Base-by-base conservation (phyloP, 2,329 filamentous ascomycete genomes). In the Paraphaeosphaeria sporulosa region DNA sequence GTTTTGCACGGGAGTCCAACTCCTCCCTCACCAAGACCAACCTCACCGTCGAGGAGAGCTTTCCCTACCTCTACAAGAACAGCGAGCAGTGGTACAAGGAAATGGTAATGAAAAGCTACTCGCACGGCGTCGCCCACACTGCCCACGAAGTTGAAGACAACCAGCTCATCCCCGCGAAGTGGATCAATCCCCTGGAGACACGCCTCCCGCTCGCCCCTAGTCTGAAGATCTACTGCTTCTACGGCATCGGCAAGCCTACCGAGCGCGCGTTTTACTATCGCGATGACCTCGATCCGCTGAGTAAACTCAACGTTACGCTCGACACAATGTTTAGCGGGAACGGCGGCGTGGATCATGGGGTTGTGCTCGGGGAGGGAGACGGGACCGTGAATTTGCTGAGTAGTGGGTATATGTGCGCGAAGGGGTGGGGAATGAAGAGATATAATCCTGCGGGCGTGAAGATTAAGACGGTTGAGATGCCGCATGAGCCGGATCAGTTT, bases 171-270 rank as follows among this genome's bases (percentile, higher is more conserved):
- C 82, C 81, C 0, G 68, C 76, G 0, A 99, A 96, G 75, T 99
- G 95, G 95, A 87, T 97, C 62, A 99, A 99, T 73, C 95, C 95
- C 0, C 86, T 98, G 0, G 94, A 98, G 76, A 91, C 92, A 0
- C 87, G 94, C 1, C 83, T 98, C 0, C 95, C 95, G 0, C 84
- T 93, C 21, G 94, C 95, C 1, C 94, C 95, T 0, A 92, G 88
- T 71, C 82, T 99, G 72, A 97, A 97, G 76, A 92, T 99, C 13
- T 98, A 94, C 80, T 98, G 95, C 80, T 98, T 99, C 82, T 98
- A 99, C 75, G 95, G 91, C 21, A 88, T 97, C 4, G 94, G 94
- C 2, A 99, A 98, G 76, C 90, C 92, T 3, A 98, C 94, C 0
- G 94, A 99, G 78, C 87, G 94, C 58, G 89, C 89, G 17, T 99